Base-by-base conservation (phyloP, 75 land plant species). In the Gnetum montanum region DNA sequence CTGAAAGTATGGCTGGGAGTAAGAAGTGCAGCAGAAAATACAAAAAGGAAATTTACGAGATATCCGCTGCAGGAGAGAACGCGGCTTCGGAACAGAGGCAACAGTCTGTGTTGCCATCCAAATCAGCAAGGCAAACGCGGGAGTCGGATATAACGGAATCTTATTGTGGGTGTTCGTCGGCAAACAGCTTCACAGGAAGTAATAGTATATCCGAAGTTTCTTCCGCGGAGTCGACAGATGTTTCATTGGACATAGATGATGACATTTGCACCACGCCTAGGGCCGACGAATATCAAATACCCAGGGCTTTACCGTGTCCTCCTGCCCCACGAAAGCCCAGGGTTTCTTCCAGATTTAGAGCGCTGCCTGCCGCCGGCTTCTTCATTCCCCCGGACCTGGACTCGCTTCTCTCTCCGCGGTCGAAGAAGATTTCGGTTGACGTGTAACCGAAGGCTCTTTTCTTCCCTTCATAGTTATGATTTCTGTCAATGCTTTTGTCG, bases 371-470 rank as follows among this genome's bases (percentile, higher is more conserved):
- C 6, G 31, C 64, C 24, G 73, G 62, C n/a, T 75, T 75, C 47
- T 70, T 75, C 40, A 60, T 41, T 34, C 68, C 73, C 46, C 78
- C 78, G 3, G 78, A 75, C 24, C 57, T 75, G 58, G 78, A 75
- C 16, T 54, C 65, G 34, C 62, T 75, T 6, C 70, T 75, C 12
- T 31, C 55, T 18, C 27, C 34, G 36, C 55, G 27, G n/a, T n/a
- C n/a, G n/a, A n/a, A 41, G 8, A 52, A 52, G 34, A 52, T 52
- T 20, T 30, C 55, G 19, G 55, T 52, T 20, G 34, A 52, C 34
- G 34, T 52, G 36, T 52, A 52, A 29, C 11, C 19, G 24, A 13
- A 4, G 11, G 11, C 1, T 2, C 10, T 22, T 47, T 23, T 26
- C 6, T 26, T 1, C 27, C 15, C 15, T n/a, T n/a, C n/a, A n/a